Conservation (phyloP, 257 asterid genomes). For the Gynochthodes officinalis region DNA sequence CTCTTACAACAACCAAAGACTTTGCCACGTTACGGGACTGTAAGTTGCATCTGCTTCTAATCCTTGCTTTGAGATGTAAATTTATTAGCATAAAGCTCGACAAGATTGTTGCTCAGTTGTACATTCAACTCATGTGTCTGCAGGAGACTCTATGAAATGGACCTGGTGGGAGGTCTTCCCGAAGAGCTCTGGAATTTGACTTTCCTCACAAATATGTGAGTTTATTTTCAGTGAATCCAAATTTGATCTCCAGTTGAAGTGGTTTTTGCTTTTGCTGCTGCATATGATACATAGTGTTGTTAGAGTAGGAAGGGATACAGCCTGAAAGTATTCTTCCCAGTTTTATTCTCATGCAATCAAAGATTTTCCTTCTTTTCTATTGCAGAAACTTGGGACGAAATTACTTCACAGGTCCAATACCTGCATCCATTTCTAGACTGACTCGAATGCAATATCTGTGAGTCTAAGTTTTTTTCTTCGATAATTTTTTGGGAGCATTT, state of each 20-base stretch:
- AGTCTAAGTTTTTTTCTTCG: slow-evolving; percentile 2
- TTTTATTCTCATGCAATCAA: neutral
- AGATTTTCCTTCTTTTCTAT: neutral
- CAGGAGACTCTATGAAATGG: too few species aligned
- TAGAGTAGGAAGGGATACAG: too few species aligned
- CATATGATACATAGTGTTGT: too few species aligned
- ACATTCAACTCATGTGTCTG: too few species aligned
- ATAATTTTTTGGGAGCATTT: neutral
- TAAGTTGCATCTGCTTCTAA: too few species aligned
- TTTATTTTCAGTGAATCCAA: neutral
- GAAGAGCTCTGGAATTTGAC: too few species aligned
- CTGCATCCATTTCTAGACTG: slow-evolving; percentile 54
- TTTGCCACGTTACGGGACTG: slow-evolving; percentile 30
- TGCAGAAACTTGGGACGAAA: slow-evolving; percentile 60
- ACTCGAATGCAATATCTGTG: slow-evolving; percentile 67
- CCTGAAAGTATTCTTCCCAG: neutral
- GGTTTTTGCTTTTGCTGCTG: too few species aligned
- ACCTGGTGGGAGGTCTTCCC: too few species aligned
- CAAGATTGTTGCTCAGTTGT: neutral
- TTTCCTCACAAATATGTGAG: slow-evolving; percentile 7
- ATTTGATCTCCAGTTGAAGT: too few species aligned
- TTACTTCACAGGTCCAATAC: slow-evolving; percentile 54
- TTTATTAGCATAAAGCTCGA: neutral
- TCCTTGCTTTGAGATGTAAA: neutral
- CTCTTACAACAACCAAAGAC: slow-evolving; percentile 32